Evolutionary conservation across 768 basidiomycete species (phyloP).

Genomic region (Terana coerulea): DNA sequence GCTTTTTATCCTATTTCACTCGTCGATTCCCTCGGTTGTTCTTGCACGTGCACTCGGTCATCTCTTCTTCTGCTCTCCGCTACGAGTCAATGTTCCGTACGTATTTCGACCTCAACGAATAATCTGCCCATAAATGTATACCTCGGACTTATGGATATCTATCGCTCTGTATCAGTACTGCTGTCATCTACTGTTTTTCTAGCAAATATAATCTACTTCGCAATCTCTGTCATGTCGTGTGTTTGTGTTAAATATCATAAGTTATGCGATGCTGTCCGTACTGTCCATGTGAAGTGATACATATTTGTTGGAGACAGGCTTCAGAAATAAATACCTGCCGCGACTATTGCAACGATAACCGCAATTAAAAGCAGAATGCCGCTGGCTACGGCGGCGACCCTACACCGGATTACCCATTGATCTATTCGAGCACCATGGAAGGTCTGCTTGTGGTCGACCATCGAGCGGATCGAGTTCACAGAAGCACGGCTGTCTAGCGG

Average conservation of each 20-base stretch:
- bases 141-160: constrained; percentile 15
- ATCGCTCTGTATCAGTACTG: constrained; percentile 27
- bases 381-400: constrained; percentile 58
- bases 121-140: constrained; percentile 14
- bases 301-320: background rate
- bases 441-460: background rate
- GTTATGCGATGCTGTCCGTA: background rate
- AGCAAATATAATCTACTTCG: constrained; percentile 3
- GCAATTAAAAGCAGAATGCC: constrained; percentile 45
- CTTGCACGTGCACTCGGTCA: constrained; percentile 86
- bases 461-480: constrained; percentile 5
- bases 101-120: constrained; percentile 77
- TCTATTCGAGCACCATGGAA: constrained; percentile 22
- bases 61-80: constrained; percentile 66
- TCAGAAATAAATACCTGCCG: constrained; percentile 13
- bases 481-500: constrained; percentile 7
- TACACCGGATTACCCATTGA: constrained; percentile 43
- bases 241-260: background rate
- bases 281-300: background rate
- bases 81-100: constrained; percentile 87
- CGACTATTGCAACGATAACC: constrained; percentile 46
- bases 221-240: background rate
- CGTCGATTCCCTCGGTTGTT: constrained; percentile 88
- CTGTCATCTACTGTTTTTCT: constrained; percentile 15
- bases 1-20: constrained; percentile 92